A percentile compares a stretch with the other conserved stretches of the same genome.
phyloP scores from a whole-genome alignment of 2,329 filamentous ascomycete genomes.

The Cephalotrichum gorgonifer region DNA sequence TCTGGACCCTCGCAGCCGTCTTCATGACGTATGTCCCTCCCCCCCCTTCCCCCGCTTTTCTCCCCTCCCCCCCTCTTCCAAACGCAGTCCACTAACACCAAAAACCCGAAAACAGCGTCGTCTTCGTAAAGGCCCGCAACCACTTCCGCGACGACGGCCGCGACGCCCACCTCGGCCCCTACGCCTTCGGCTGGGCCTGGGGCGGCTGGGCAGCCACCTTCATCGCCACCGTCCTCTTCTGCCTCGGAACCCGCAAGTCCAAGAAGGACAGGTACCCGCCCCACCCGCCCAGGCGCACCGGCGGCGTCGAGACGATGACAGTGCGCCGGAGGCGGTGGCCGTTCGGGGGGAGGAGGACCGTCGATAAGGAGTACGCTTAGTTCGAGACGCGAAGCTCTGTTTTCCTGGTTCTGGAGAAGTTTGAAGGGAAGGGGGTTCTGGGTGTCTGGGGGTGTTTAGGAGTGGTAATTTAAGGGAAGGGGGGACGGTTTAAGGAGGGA shows the following conservation, averaged over 20 bases:
- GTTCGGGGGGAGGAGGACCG: neutral
- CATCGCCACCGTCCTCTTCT: slow-evolving; percentile 58
- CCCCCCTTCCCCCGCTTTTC: neutral
- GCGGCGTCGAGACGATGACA: neutral
- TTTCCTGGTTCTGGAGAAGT: neutral
- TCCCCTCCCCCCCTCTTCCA: neutral
- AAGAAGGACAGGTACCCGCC: slow-evolving; percentile 8
- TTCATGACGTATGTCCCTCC: slow-evolving; percentile 60
- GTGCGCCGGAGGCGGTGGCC: neutral
- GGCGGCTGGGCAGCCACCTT: slow-evolving; percentile 56
- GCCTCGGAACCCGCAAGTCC: slow-evolving; percentile 45
- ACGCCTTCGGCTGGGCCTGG: slow-evolving; percentile 72
- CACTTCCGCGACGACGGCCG: slow-evolving; percentile 47
- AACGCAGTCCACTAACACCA: neutral
- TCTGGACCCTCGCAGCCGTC: slow-evolving; percentile 54
- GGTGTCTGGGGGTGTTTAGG: neutral
- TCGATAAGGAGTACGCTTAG: neutral
- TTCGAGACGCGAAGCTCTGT: neutral
- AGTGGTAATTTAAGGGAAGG: too few relatives aligned
- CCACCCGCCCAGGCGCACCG: neutral
- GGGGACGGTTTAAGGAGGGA: neutral
- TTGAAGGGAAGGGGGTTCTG: neutral
- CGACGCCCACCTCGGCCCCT: slow-evolving; percentile 50
- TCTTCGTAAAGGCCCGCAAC: slow-evolving; percentile 60
- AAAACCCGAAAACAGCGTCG: slow-evolving; percentile 27